phyloP scores from a whole-genome alignment of 768 basidiomycete species.

The Pisolithus microcarpus region DNA sequence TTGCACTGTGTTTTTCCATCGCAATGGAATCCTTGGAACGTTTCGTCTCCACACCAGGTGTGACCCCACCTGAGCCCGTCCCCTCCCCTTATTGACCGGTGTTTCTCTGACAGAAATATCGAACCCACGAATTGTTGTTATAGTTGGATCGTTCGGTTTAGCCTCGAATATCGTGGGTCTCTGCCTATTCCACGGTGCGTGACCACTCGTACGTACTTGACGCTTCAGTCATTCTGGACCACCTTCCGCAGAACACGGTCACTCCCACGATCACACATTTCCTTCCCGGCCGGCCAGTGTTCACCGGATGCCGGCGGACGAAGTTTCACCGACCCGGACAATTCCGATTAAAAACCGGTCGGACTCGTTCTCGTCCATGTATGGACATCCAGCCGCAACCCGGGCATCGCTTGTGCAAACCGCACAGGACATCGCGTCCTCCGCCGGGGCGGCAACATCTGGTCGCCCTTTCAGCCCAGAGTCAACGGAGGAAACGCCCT shows the following conservation, averaged over 20 bases:
- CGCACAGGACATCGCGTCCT: conserved; percentile 69
- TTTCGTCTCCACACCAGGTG: conserved; percentile 81
- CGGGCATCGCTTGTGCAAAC: conserved; percentile 71
- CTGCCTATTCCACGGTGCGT: conserved; percentile 88
- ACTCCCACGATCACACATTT: conserved; percentile 43
- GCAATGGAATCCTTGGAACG: conserved; percentile 86
- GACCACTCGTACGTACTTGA: background rate
- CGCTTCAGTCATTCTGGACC: conserved; percentile 6
- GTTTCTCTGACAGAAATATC: conserved; percentile 58
- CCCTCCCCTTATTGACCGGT: conserved; percentile 2
- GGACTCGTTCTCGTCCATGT: conserved; percentile 53
- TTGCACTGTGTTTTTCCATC: conserved; percentile 96
- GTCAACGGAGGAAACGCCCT: conserved; percentile 39
- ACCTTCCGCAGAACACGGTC: conserved; percentile 52
- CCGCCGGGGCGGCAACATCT: conserved; percentile 5
- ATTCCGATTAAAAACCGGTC: conserved; percentile 27
- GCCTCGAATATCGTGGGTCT: conserved; percentile 89
- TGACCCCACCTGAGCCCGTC: background rate
- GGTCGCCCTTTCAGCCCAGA: background rate
- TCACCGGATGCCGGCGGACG: conserved; percentile 12
- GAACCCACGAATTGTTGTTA: conserved; percentile 79
- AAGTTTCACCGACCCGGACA: conserved; percentile 28
- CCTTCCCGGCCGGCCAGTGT: conserved; percentile 36
- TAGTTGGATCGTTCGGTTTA: conserved; percentile 85
- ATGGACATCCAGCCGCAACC: conserved; percentile 67